Evolutionary conservation across 805 yeast species (phyloP).

Genomic region (Candida namnaoensis): DNA sequence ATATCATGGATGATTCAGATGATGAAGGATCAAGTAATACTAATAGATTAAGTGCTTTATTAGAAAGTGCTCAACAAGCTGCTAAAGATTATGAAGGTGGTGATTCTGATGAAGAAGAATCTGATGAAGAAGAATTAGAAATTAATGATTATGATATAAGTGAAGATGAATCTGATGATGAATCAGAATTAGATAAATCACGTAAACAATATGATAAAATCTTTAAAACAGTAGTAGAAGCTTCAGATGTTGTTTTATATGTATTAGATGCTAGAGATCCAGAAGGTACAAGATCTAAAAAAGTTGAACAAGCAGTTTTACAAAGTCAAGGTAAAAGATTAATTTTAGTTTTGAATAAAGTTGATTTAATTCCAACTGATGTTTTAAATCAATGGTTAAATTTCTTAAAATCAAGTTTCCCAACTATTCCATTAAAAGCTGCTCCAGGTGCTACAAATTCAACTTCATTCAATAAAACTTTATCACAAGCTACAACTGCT

Average conservation of each 20-base stretch:
- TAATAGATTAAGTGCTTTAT: conserved; percentile 69
- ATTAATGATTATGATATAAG: conserved; percentile 41
- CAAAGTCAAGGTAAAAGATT: conserved; percentile 76
- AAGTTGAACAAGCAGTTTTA: conserved; percentile 83
- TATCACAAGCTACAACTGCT: conserved; percentile 67
- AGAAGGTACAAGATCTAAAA: conserved; percentile 85
- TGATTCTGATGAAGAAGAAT: conserved; percentile 28
- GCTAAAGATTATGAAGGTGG: conserved; percentile 70
- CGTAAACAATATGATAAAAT: conserved; percentile 91
- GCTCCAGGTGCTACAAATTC: conserved; percentile 66
- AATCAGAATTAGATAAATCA: conserved; percentile 55
- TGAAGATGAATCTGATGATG: conserved; percentile 31
- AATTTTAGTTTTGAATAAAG: conserved; percentile 80
- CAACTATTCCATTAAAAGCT: conserved; percentile 85
- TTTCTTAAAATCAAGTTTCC: conserved; percentile 74
- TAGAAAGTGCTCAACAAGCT: conserved; percentile 86
- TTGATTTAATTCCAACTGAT: conserved; percentile 84
- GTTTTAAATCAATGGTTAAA: conserved; percentile 79
- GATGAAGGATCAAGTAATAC: conserved; percentile 32
- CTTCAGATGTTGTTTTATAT: conserved; percentile 83
- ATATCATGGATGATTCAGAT: conserved; percentile 28
- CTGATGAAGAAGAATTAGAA: conserved; percentile 34
- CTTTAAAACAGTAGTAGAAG: conserved; percentile 87
- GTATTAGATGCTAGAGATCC: conserved; percentile 98
- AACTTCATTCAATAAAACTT: conserved; percentile 60